phyloP scores from a whole-genome alignment of 1,139 yeast genomes.

The Taphrina confusa region DNA sequence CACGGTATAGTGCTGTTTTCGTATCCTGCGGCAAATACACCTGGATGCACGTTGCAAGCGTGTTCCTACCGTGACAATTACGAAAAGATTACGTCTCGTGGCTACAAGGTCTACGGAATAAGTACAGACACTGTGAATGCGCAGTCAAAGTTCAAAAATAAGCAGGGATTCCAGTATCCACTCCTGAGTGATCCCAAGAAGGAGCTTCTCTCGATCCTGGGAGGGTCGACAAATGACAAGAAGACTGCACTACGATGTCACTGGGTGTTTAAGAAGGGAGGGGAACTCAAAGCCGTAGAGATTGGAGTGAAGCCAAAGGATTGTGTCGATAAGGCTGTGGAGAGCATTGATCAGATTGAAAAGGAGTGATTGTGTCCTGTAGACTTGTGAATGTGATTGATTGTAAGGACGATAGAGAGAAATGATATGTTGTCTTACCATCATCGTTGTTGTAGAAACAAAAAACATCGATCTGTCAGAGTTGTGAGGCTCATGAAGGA shows the following conservation, averaged over 20 bases:
- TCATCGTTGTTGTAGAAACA: too few relatives aligned
- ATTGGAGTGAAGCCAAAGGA: slow-evolving; percentile 77
- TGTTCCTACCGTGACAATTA: slow-evolving; percentile 77
- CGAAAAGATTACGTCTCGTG: slow-evolving; percentile 55
- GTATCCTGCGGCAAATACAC: slow-evolving; percentile 91
- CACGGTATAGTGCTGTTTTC: slow-evolving; percentile 57
- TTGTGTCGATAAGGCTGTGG: slow-evolving; percentile 62
- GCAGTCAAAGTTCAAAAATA: slow-evolving; percentile 71
- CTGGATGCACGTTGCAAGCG: slow-evolving; percentile 69
- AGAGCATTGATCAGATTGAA: slow-evolving; percentile 24
- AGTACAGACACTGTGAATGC: slow-evolving; percentile 74
- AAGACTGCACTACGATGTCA: slow-evolving; percentile 79
- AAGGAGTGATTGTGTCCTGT: neutral
- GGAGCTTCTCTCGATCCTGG: slow-evolving; percentile 68
- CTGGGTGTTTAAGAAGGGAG: slow-evolving; percentile 75
- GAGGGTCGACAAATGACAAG: slow-evolving; percentile 70
- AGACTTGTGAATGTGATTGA: too few relatives aligned
- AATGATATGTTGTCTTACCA: too few relatives aligned
- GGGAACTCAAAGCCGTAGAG: slow-evolving; percentile 64
- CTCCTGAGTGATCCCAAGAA: slow-evolving; percentile 75
- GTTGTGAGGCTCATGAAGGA: too few relatives aligned
- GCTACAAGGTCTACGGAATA: slow-evolving; percentile 47
- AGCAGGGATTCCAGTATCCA: slow-evolving; percentile 57
- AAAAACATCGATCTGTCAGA: too few relatives aligned
- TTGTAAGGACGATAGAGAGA: too few relatives aligned